Base-by-base conservation (phyloP, 2,329 filamentous ascomycete genomes). In the Penicillium sp. region DNA sequence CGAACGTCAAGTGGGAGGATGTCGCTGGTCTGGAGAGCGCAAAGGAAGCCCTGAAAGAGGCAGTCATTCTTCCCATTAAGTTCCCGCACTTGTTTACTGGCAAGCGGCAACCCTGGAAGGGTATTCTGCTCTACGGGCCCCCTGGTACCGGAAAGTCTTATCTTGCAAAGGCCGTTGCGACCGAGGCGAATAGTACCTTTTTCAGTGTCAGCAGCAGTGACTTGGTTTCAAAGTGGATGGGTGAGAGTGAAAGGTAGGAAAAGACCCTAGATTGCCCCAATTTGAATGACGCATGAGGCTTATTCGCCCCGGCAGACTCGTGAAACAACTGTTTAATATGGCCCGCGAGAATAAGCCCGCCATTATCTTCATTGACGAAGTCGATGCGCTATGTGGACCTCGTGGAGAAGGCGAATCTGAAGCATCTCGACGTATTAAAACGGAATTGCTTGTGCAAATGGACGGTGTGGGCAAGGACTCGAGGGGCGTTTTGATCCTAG, bases 211-310 rank as follows among this genome's bases (percentile, higher is more conserved):
- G 91, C 79, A 96, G 91, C 83, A 96, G 92, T 73, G 95, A 99
- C 75, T 77, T 99, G 77, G 95, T 99, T 61, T 96, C 92, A 76
- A 99, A 99, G 75, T 99, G 95, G 95, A 99, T 99, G 95, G 95
- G 95, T 81, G 95, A 99, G 79, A 96, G 91, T 82, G 95, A 99
- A 86, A 87, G 92, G 91, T 96, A 51, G 19, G 80, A 50, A 82
- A 33, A 27, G n/a, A 11, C 16, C 27, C 35, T 24, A 13, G 22
- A 50, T 58, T 44, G 11, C 27, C 27, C 24, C 49, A 11, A 37
- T 37, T 37, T 40, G 33, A 53, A 43, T 40, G 33, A 53, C 27
- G 33, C 22, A 50, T 40, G 13, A 43, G 9, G 49, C 66, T 70
- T 55, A 66, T 41, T 22, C 18, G 31, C 6, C 11, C 31, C 2